These are phyloP conservation scores for Volvox africanus DNA, from an alignment of 139 green algal species.

Conservation along the genomic window DNA sequence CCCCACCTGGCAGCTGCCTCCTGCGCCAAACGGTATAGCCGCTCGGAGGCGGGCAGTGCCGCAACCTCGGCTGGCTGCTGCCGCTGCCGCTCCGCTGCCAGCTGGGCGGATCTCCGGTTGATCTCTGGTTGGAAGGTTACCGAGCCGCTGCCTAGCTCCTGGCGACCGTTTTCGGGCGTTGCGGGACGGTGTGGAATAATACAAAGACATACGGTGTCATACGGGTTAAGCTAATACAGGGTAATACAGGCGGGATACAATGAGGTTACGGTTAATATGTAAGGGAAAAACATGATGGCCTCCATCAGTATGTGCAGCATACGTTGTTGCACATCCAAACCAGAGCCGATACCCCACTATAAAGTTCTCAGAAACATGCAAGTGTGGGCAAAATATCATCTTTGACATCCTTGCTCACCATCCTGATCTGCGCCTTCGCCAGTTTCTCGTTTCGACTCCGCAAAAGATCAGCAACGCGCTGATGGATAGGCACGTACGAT, in stretches of 20 bases:
- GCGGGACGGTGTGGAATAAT: no score
- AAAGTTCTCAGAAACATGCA: no score
- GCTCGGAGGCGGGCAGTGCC: slow-evolving; percentile 48
- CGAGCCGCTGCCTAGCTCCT: slow-evolving; percentile 47
- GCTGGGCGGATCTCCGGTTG: slow-evolving; percentile 37
- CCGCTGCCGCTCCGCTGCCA: slow-evolving; percentile 44
- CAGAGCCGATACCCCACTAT: no score
- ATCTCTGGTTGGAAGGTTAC: slow-evolving; percentile 51
- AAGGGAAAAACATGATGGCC: no score
- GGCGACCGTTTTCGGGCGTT: not conserved
- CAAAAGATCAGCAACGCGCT: slow-evolving; percentile 58
- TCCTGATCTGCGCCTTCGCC: slow-evolving; percentile 46
- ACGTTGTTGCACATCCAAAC: no score
- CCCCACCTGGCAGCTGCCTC: slow-evolving; percentile 10
- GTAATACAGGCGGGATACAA: no score
- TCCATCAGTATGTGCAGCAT: no score
- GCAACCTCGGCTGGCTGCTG: slow-evolving; percentile 28
- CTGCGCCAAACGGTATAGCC: slow-evolving; percentile 37
- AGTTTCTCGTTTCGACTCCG: slow-evolving; percentile 63
- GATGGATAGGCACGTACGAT: slow-evolving; percentile 55
- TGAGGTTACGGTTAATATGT: no score
- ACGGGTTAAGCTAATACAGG: no score
- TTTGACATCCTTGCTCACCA: not conserved
- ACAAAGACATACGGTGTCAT: no score
- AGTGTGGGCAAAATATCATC: no score